Conservation (phyloP, 2,329 filamentous ascomycete genomes). For the Coniella vitis region DNA sequence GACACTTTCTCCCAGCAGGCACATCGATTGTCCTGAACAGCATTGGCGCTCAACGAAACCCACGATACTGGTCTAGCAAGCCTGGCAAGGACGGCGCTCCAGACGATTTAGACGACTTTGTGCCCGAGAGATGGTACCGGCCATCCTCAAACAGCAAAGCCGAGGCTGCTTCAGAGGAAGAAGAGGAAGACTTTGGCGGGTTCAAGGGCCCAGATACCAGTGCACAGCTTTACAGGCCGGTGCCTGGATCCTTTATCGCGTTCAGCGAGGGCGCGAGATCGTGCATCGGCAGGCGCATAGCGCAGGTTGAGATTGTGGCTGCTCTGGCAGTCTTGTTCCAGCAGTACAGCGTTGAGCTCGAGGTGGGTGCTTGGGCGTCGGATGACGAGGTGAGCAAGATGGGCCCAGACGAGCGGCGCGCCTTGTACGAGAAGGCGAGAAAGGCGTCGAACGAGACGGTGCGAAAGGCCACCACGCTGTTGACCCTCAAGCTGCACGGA, state of each 20-base stretch:
- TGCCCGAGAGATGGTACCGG: slow-evolving; percentile 66
- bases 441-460: slow-evolving; percentile 46
- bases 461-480: slow-evolving; percentile 49
- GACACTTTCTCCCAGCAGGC: slow-evolving; percentile 50
- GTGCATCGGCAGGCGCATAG: slow-evolving; percentile 52
- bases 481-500: slow-evolving; percentile 67
- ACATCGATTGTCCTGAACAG: slow-evolving; percentile 50
- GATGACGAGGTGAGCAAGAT: slow-evolving; percentile 49
- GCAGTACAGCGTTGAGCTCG: slow-evolving; percentile 62
- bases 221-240: slow-evolving; percentile 52
- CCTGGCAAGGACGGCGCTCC: slow-evolving; percentile 36
- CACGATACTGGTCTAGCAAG: slow-evolving; percentile 61
- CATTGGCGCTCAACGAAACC: slow-evolving; percentile 57
- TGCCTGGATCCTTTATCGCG: slow-evolving; percentile 49
- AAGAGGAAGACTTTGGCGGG: slow-evolving; percentile 48
- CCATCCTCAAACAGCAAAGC: slow-evolving; percentile 16
- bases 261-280: slow-evolving; percentile 53
- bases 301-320: slow-evolving; percentile 52
- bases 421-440: slow-evolving; percentile 56
- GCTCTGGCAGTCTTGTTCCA: slow-evolving; percentile 49
- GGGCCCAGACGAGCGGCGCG: slow-evolving; percentile 36
- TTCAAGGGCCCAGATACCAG: slow-evolving; percentile 56
- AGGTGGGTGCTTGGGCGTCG: slow-evolving; percentile 52
- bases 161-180: slow-evolving; percentile 20
- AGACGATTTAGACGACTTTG: slow-evolving; percentile 58